Conservation (phyloP, 345 rosid species). For the Hypericum androsaemum region DNA sequence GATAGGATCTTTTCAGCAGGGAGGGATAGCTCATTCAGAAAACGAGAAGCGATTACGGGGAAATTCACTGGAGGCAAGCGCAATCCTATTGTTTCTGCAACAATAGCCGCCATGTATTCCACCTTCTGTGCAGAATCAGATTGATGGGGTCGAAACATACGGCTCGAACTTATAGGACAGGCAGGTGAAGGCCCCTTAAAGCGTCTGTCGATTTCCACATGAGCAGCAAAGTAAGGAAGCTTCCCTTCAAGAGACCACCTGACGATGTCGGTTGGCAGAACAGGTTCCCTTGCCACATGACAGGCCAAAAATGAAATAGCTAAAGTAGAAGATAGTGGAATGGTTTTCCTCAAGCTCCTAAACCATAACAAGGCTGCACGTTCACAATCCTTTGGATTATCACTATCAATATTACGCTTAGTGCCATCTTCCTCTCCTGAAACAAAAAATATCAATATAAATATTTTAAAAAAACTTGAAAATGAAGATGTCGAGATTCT, state of each 20-base stretch:
- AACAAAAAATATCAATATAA: background rate
- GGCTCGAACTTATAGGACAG: slow-evolving; percentile 44
- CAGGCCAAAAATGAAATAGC: slow-evolving; percentile 72
- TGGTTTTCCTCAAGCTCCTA: slow-evolving; percentile 34
- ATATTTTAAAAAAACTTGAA: no score
- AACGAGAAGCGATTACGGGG: slow-evolving; percentile 44
- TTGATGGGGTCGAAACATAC: slow-evolving; percentile 55
- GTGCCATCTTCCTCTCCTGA: slow-evolving; percentile 28
- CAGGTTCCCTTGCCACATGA: slow-evolving; percentile 53
- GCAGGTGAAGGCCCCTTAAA: slow-evolving; percentile 43
- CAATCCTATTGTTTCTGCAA: slow-evolving; percentile 59
- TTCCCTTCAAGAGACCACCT: slow-evolving; percentile 68
- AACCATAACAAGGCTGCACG: slow-evolving; percentile 60
- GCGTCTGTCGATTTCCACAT: slow-evolving; percentile 45
- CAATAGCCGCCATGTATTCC: slow-evolving; percentile 48
- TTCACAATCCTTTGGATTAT: slow-evolving; percentile 50
- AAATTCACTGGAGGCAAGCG: slow-evolving; percentile 65
- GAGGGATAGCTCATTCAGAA: slow-evolving; percentile 47
- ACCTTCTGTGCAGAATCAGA: slow-evolving; percentile 40
- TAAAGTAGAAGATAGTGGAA: slow-evolving; percentile 47
- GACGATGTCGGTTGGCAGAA: slow-evolving; percentile 58
- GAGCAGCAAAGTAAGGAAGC: slow-evolving; percentile 58
- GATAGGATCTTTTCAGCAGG: slow-evolving; percentile 44
- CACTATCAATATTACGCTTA: slow-evolving; percentile 19
- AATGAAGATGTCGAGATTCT: no score